Percentiles rank a stretch among this genome's conserved stretches.
Evolutionary conservation across 2,329 filamentous ascomycete genomes (phyloP).

Genomic region (Colletotrichum liaoningense): DNA sequence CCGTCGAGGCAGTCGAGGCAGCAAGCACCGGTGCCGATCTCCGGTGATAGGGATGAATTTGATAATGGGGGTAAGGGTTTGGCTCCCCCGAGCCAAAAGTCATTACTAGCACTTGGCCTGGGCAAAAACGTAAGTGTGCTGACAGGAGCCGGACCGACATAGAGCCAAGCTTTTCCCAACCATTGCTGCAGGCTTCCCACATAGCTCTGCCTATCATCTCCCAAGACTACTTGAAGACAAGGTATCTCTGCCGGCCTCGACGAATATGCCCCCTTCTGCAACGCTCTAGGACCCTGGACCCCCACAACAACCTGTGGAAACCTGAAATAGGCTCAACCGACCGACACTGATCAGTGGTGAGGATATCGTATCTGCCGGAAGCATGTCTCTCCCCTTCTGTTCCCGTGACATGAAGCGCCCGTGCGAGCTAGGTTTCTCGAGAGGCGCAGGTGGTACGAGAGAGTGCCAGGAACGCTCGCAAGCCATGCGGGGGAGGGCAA

Average conservation of each 20-base stretch:
- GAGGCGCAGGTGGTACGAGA: slow-evolving; percentile 24
- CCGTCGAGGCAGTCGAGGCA: neutral
- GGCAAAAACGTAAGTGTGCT: neutral
- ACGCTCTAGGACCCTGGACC: slow-evolving; percentile 22
- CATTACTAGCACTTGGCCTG: neutral
- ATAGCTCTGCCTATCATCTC: neutral
- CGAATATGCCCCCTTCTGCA: neutral
- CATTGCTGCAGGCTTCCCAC: slow-evolving; percentile 1
- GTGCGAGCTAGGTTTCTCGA: slow-evolving; percentile 21
- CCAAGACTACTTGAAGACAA: slow-evolving; percentile 10
- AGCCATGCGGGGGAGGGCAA: slow-evolving; percentile 3
- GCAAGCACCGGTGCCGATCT: slow-evolving; percentile 20
- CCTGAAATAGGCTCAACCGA: neutral
- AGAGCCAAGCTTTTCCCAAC: neutral
- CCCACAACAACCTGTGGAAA: slow-evolving; percentile 6
- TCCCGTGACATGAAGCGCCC: slow-evolving; percentile 14
- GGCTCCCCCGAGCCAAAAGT: slow-evolving; percentile 8
- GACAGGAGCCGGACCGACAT: neutral
- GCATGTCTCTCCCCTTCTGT: neutral
- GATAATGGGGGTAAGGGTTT: neutral
- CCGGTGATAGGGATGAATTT: slow-evolving; percentile 14
- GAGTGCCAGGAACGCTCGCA: slow-evolving; percentile 29
- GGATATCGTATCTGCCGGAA: neutral
- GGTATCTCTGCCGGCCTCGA: neutral
- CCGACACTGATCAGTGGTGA: neutral